Percentiles rank a stretch among this genome's conserved stretches.
Evolutionary conservation across 2,329 filamentous ascomycete species (phyloP).

Genomic region (Aureobasidium sp.): DNA sequence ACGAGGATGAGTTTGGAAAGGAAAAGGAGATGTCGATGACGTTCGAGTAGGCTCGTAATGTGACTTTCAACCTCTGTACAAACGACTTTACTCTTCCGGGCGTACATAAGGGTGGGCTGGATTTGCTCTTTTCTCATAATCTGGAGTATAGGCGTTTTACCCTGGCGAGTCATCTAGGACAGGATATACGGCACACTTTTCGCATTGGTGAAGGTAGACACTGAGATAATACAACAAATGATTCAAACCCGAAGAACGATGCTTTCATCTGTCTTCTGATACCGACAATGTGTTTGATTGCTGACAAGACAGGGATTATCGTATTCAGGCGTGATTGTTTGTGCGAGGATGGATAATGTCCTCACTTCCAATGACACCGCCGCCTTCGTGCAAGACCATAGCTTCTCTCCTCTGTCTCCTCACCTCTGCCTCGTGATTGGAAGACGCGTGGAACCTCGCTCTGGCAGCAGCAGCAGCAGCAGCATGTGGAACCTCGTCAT

Average conservation of each 20-base stretch:
- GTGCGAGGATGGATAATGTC: conserved; percentile 57
- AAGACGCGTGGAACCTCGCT: conserved; percentile 49
- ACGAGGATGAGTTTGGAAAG: conserved; percentile 41
- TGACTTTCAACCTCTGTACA: background rate
- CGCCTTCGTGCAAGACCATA: conserved; percentile 87
- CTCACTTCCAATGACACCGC: conserved; percentile 60
- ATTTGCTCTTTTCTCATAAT: background rate
- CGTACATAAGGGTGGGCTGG: background rate
- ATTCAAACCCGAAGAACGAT: background rate
- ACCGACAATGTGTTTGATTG: background rate
- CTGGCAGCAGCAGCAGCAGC: conserved; percentile 31
- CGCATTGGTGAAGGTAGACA: background rate
- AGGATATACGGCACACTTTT: background rate
- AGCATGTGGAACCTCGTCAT: conserved; percentile 29
- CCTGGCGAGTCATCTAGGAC: background rate
- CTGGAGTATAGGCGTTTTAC: background rate
- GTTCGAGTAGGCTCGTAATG: conserved; percentile 31
- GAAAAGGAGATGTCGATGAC: conserved; percentile 45
- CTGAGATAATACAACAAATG: background rate
- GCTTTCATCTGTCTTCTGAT: background rate
- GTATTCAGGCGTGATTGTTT: background rate
- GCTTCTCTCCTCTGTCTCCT: conserved; percentile 70
- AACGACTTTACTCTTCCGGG: background rate
- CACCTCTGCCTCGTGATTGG: conserved; percentile 55
- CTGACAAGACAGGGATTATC: background rate